These are phyloP conservation scores for Hevea brasiliensis DNA, from an alignment of 345 rosid species.

Conservation along the genomic window DNA sequence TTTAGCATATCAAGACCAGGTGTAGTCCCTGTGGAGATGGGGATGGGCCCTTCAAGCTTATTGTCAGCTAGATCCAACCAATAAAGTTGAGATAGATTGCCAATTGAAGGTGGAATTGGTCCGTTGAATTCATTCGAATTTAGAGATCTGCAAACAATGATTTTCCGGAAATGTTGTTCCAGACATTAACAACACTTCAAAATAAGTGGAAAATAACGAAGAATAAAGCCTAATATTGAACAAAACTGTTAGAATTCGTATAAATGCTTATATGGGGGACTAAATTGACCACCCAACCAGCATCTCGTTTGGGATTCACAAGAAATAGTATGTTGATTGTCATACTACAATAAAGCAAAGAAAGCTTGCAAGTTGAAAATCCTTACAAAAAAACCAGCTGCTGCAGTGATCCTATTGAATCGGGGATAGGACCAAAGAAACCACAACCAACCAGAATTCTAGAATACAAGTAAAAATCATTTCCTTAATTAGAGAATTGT, in stretches of 20 bases:
- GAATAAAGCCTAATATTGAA: no score
- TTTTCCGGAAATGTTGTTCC: not conserved
- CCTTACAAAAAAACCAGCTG: constrained; percentile 60
- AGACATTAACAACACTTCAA: not conserved
- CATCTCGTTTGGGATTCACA: not conserved
- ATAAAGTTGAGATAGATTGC: constrained; percentile 55
- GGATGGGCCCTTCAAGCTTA: constrained; percentile 62
- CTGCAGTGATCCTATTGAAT: constrained; percentile 56
- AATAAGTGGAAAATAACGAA: not conserved
- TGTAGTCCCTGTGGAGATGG: constrained; percentile 63
- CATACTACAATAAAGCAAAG: not conserved
- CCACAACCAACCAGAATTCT: constrained; percentile 78
- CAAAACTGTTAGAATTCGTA: no score
- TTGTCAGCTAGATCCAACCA: constrained; percentile 92
- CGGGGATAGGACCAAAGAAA: constrained; percentile 69
- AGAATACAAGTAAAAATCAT: constrained; percentile 16
- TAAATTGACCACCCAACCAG: no score
- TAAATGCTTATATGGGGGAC: not conserved
- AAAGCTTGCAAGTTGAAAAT: not conserved
- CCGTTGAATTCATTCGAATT: constrained; percentile 75
- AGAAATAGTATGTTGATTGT: not conserved
- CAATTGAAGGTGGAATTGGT: constrained; percentile 69
- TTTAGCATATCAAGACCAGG: constrained; percentile 82
- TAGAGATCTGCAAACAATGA: constrained; percentile 55
- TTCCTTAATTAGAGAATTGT: constrained; percentile 1